phyloP scores from a whole-genome alignment of 176 grass and related monocot species.

The Chrysopogon serrulatus region DNA sequence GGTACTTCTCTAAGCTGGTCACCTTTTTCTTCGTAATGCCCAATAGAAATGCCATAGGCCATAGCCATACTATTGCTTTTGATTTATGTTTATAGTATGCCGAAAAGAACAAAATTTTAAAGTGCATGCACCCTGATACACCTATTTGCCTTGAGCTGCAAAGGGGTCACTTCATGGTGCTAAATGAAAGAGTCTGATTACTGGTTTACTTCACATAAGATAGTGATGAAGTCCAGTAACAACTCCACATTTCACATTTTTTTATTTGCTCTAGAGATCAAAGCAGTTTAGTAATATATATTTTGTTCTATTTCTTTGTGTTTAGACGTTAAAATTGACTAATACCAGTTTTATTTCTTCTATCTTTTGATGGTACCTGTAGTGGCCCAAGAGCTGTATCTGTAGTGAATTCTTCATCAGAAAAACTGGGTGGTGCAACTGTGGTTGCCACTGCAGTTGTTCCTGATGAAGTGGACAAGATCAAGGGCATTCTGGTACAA shows the following conservation, averaged over 20 bases:
- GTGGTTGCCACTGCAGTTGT: slow-evolving; percentile 83
- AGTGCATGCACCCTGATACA: slow-evolving; percentile 76
- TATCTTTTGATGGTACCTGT: neutral
- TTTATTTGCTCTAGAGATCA: neutral
- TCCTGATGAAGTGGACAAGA: slow-evolving; percentile 88
- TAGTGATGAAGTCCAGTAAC: slow-evolving; percentile 23
- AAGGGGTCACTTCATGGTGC: slow-evolving; percentile 78
- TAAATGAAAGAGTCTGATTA: slow-evolving; percentile 48
- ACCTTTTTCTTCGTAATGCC: neutral
- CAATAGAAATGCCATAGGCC: neutral
- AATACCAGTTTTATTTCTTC: neutral
- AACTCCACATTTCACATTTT: slow-evolving; percentile 29
- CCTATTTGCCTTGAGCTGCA: slow-evolving; percentile 51
- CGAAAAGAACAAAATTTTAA: slow-evolving; percentile 4
- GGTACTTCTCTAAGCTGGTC: slow-evolving; percentile 41
- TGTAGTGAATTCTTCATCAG: slow-evolving; percentile 82
- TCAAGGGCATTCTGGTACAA: slow-evolving; percentile 53
- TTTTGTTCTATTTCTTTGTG: neutral
- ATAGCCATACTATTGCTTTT: neutral
- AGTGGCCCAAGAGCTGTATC: slow-evolving; percentile 89
- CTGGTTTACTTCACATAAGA: slow-evolving; percentile 38
- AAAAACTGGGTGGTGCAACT: slow-evolving; percentile 68
- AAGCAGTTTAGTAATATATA: neutral
- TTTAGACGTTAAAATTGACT: neutral
- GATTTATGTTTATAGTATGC: neutral